These are phyloP conservation scores for Nemophila menziesii DNA, from an alignment of 257 asterid species.

Conservation along the genomic window DNA sequence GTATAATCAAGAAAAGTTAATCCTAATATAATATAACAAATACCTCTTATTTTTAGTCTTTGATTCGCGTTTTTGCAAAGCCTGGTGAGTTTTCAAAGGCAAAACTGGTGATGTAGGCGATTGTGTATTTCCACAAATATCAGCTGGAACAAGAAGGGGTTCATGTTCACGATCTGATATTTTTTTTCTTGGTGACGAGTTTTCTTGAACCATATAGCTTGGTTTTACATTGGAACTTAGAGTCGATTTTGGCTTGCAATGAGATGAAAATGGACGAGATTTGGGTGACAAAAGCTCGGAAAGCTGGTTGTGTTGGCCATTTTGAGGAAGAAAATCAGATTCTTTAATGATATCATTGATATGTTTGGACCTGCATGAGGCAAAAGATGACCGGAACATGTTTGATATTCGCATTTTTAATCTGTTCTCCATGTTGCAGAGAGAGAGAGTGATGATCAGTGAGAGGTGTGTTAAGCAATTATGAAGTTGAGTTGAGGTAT, in stretches of 20 bases:
- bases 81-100: constrained; percentile 14
- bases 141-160: constrained; percentile 11
- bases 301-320: constrained; percentile 9
- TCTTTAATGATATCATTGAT: constrained; percentile 21
- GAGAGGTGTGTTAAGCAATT: not conserved
- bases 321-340: constrained; percentile 5
- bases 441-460: not conserved
- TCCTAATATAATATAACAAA: too few relatives aligned
- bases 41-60: constrained; percentile 5
- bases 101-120: constrained; percentile 42
- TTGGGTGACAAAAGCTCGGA: constrained; percentile 23
- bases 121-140: constrained; percentile 25
- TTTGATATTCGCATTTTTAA: constrained; percentile 30
- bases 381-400: constrained; percentile 30
- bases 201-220: not conserved
- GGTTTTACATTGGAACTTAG: constrained; percentile 5
- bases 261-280: constrained; percentile 12
- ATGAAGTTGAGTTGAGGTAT: not conserved
- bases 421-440: constrained; percentile 22
- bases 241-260: constrained; percentile 6
- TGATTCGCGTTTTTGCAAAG: constrained; percentile 3
- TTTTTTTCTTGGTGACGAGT: constrained; percentile 1
- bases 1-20: too few relatives aligned
- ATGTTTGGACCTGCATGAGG: constrained; percentile 39
- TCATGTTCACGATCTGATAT: constrained; percentile 4